A percentile compares a stretch with the other conserved stretches of the same genome.
These are phyloP conservation scores for Phytophthora meadii DNA, from an alignment of 352 stramenopile species.

Conservation along the genomic window DNA sequence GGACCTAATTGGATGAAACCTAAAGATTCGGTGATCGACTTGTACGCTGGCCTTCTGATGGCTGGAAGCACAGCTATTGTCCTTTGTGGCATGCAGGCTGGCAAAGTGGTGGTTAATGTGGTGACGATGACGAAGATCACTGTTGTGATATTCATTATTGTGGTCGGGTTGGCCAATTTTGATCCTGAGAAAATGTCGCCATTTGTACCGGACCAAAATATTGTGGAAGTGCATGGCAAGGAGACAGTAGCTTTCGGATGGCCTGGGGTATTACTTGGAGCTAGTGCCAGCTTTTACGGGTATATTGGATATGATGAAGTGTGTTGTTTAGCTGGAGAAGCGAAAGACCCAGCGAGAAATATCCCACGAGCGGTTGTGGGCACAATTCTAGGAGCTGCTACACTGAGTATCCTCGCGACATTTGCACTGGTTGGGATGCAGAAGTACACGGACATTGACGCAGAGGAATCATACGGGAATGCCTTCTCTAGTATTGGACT, in stretches of 20 bases:
- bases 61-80: slow-evolving; percentile 69
- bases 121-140: slow-evolving; percentile 92
- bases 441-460: slow-evolving; percentile 85
- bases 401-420: slow-evolving; percentile 87
- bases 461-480: slow-evolving; percentile 71
- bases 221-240: slow-evolving; percentile 29
- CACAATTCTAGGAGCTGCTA: slow-evolving; percentile 86
- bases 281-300: slow-evolving; percentile 95
- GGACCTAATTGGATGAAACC: slow-evolving; percentile 76
- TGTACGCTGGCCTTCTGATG: slow-evolving; percentile 87
- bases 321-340: slow-evolving; percentile 92
- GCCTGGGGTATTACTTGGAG: slow-evolving; percentile 87
- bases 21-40: slow-evolving; percentile 58
- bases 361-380: slow-evolving; percentile 91
- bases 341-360: slow-evolving; percentile 85
- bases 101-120: slow-evolving; percentile 89
- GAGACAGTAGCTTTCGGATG: slow-evolving; percentile 67
- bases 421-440: slow-evolving; percentile 94
- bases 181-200: slow-evolving; percentile 83
- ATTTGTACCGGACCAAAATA: slow-evolving; percentile 66
- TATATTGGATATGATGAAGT: slow-evolving; percentile 98
- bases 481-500: slow-evolving; percentile 73
- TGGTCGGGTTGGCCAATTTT: slow-evolving; percentile 88
- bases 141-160: slow-evolving; percentile 94
- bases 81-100: slow-evolving; percentile 86